A percentile compares a stretch with the other conserved stretches of the same genome.
Evolutionary conservation across 345 rosid genomes (phyloP).

Genomic region (Corchorus capsularis): DNA sequence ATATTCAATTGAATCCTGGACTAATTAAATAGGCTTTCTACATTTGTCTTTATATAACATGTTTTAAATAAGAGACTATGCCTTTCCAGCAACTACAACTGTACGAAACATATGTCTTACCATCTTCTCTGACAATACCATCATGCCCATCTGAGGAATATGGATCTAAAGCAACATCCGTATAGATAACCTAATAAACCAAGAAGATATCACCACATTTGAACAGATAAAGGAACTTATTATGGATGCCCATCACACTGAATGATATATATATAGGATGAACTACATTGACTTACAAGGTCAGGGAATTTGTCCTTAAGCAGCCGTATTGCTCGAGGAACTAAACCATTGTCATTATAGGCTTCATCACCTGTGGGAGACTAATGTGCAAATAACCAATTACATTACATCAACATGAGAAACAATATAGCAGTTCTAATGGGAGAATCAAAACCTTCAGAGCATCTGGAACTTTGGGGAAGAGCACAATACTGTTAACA

Average conservation of each 20-base stretch:
- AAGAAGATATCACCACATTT: background rate
- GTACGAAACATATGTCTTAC: conserved; percentile 35
- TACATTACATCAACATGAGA: conserved; percentile 3
- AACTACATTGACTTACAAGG: conserved; percentile 56
- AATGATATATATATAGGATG: background rate
- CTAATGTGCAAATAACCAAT: conserved; percentile 36
- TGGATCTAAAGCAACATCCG: conserved; percentile 92
- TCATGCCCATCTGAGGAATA: conserved; percentile 93
- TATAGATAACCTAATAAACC: conserved; percentile 67
- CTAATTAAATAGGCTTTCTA: background rate
- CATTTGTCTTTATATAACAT: background rate
- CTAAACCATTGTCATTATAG: conserved; percentile 84
- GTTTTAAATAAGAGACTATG: background rate
- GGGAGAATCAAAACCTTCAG: conserved; percentile 61
- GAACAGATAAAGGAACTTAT: conserved; percentile 6
- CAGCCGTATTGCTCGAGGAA: conserved; percentile 76
- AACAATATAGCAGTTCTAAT: conserved; percentile 17
- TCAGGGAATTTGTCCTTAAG: conserved; percentile 82
- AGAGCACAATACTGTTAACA: conserved; percentile 78
- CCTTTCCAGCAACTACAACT: background rate
- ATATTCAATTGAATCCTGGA: conserved; percentile 10
- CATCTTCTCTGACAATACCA: conserved; percentile 91
- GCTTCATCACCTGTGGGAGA: conserved; percentile 91
- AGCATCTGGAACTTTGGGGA: conserved; percentile 97
- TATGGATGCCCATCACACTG: background rate